Base-by-base conservation (phyloP, 1,139 yeast species). In the Taphrina sp. region DNA sequence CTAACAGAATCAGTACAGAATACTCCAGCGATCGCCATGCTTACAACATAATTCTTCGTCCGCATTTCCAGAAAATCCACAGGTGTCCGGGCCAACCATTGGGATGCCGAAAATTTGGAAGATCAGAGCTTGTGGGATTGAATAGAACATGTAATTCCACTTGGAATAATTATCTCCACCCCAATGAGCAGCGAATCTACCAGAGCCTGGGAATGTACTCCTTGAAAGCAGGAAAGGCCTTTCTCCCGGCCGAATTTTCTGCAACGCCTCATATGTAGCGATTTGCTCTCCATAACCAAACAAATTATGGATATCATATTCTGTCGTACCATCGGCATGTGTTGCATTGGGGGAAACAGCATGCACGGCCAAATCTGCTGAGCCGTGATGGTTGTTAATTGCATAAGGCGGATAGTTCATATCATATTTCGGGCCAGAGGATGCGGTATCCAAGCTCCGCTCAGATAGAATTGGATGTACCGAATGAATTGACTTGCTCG, bases 11-110 rank as follows among this genome's bases (percentile, higher is more conserved):
- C n/a, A n/a, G n/a, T n/a, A n/a, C n/a, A n/a, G n/a, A n/a, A n/a
- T n/a, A n/a, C n/a, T n/a, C n/a, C n/a, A n/a, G n/a, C n/a, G n/a
- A n/a, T n/a, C n/a, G n/a, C n/a, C n/a, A n/a, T n/a, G n/a, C n/a
- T n/a, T n/a, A n/a, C n/a, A 78, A 60, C 87, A 73, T 58, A 92
- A 71, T 64, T 90, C 96, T 42, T 78, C 75, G 1, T 81, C 73
- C 0, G 97, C 96, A 67, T 90, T 78, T 4, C 95, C 95, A 65
- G 87, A 87, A 67, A 92, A 92, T 0, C 98, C 98, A 31, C 96
- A 96, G 33, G 90, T 90, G 71, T 92, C 97, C 2, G 95, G 90
- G 3, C 98, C 97, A 3, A 86, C 78, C 72, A 89, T 89, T 33
- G 96, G 96, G 82, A 83, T 83, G 3, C 95, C 95, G 1, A 80